Conservation (phyloP, 257 asterid species). For the Cynanchum wilfordii region DNA sequence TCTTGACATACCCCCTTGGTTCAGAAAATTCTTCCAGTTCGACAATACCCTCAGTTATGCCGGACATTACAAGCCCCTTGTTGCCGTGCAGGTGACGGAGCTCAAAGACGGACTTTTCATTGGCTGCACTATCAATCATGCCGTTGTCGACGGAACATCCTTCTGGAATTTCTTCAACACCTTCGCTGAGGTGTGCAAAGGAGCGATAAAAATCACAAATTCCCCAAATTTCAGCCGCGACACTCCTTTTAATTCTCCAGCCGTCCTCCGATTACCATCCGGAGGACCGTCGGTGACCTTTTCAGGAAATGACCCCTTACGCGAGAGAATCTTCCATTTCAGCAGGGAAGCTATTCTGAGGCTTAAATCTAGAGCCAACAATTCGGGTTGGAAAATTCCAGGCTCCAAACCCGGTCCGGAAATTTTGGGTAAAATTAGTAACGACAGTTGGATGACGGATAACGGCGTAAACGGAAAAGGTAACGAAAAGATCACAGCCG, state of each 20-base stretch:
- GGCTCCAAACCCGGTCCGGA: slow-evolving; percentile 27
- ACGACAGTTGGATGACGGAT: slow-evolving; percentile 33
- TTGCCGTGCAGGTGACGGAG: slow-evolving; percentile 76
- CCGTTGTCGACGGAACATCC: slow-evolving; percentile 92
- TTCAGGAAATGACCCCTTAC: slow-evolving; percentile 63
- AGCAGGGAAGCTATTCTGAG: slow-evolving; percentile 63
- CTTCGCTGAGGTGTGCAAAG: slow-evolving; percentile 60
- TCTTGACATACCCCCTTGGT: slow-evolving; percentile 53
- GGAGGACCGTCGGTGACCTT: slow-evolving; percentile 87
- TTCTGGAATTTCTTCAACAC: slow-evolving; percentile 93
- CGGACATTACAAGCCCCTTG: slow-evolving; percentile 62
- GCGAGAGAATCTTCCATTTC: slow-evolving; percentile 75
- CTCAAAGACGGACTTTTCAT: slow-evolving; percentile 62
- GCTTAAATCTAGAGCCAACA: slow-evolving; percentile 56
- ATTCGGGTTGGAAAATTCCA: slow-evolving; percentile 18
- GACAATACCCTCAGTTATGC: slow-evolving; percentile 72
- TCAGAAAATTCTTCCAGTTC: slow-evolving; percentile 58
- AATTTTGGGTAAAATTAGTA: slow-evolving; percentile 31
- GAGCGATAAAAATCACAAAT: slow-evolving; percentile 39
- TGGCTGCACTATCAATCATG: slow-evolving; percentile 78
- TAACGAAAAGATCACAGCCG: slow-evolving; percentile 44
- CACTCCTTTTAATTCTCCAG: slow-evolving; percentile 62
- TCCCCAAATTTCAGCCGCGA: slow-evolving; percentile 57
- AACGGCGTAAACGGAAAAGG: slow-evolving; percentile 27
- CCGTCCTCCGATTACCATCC: slow-evolving; percentile 47